phyloP scores from a whole-genome alignment of 768 basidiomycete species.

The Neoboletus brunneissimus region DNA sequence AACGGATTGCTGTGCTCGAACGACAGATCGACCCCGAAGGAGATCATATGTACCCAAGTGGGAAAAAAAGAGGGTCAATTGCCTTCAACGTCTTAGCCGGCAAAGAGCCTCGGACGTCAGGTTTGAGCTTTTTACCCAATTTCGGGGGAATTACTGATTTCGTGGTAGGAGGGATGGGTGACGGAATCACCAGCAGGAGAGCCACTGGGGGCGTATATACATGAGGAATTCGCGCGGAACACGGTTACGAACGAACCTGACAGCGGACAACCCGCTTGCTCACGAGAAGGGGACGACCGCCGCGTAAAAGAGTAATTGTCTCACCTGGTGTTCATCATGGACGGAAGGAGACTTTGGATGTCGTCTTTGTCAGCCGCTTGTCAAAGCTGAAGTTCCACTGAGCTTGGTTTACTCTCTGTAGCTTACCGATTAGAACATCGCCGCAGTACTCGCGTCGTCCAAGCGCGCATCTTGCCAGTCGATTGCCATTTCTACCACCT shows the following conservation, averaged over 20 bases:
- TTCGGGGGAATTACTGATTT: constrained; percentile 18
- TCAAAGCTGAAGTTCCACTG: neutral
- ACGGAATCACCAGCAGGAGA: constrained; percentile 20
- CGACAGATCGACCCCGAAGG: constrained; percentile 30
- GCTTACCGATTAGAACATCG: neutral
- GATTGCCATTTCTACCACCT: constrained; percentile 2
- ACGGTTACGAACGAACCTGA: constrained; percentile 9
- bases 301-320: constrained; percentile 7
- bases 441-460: constrained; percentile 5
- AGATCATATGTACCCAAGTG: constrained; percentile 24
- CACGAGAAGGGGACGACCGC: neutral
- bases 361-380: constrained; percentile 3
- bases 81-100: constrained; percentile 18
- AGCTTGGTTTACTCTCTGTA: neutral
- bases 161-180: constrained; percentile 10
- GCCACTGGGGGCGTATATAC: constrained; percentile 7
- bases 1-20: constrained; percentile 22
- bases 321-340: constrained; percentile 5
- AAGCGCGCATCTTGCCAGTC: neutral
- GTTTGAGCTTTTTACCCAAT: neutral
- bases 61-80: constrained; percentile 25
- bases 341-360: neutral
- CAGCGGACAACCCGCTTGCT: constrained; percentile 7
- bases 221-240: constrained; percentile 25
- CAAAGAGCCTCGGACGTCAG: constrained; percentile 13